phyloP scores from a whole-genome alignment of 2,329 filamentous ascomycete species.

The Ceratocystiopsis sp. region DNA sequence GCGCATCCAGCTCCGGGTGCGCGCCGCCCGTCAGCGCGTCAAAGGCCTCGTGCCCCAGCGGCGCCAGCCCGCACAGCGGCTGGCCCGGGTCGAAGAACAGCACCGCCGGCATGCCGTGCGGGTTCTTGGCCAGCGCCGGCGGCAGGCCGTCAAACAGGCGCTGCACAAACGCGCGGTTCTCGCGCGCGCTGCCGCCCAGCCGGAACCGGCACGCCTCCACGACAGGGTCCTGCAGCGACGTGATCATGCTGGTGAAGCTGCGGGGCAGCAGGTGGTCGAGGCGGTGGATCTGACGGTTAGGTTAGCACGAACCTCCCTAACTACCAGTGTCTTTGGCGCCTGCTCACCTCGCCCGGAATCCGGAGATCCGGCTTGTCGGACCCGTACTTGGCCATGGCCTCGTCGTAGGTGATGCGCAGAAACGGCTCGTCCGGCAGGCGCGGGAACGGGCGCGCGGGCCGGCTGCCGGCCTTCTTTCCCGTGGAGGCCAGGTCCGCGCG shows the following conservation, averaged over 20 bases:
- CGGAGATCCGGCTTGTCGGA: constrained; percentile 86
- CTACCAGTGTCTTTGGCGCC: no score
- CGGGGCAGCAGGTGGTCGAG: constrained; percentile 46
- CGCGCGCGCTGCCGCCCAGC: constrained; percentile 32
- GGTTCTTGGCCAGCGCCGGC: constrained; percentile 46
- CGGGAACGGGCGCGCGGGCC: constrained; percentile 9
- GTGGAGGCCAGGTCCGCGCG: background rate
- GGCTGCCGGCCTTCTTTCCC: background rate
- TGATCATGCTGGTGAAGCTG: constrained; percentile 60
- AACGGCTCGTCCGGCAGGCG: constrained; percentile 24
- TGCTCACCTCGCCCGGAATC: constrained; percentile 40
- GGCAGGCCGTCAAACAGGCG: constrained; percentile 46
- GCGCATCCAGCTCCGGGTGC: constrained; percentile 14
- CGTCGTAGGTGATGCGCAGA: constrained; percentile 48
- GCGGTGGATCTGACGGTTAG: constrained; percentile 35
- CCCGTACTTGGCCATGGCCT: constrained; percentile 66
- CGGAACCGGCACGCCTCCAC: constrained; percentile 61
- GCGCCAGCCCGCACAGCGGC: constrained; percentile 60
- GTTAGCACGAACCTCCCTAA: no score
- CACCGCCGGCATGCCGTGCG: constrained; percentile 63
- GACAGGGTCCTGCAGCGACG: constrained; percentile 45
- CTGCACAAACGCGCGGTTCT: constrained; percentile 44
- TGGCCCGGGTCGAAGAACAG: constrained; percentile 58
- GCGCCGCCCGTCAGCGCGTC: constrained; percentile 25
- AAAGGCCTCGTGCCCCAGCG: constrained; percentile 57